Percentiles rank a stretch among this genome's conserved stretches.
Conservation (phyloP, 1,139 yeast species). For the Suhomyces terraborum region DNA sequence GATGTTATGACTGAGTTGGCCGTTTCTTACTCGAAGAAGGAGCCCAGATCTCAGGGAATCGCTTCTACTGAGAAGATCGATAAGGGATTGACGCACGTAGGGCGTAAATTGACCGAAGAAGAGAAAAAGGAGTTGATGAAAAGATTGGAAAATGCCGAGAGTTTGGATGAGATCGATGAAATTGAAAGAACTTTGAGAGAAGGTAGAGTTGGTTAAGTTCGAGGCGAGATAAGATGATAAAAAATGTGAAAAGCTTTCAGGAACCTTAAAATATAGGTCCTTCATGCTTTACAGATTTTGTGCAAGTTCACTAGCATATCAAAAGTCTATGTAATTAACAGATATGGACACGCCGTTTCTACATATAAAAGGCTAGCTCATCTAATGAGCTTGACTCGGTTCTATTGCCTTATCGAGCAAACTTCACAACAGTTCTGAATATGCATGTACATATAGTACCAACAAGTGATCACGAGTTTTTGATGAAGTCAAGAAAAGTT, state of each 20-base stretch:
- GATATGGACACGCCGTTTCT: too few relatives aligned
- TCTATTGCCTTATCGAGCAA: background rate
- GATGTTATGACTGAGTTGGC: slow-evolving; percentile 18
- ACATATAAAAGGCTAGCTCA: too few relatives aligned
- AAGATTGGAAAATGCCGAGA: slow-evolving; percentile 61
- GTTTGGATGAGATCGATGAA: slow-evolving; percentile 71
- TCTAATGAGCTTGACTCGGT: too few relatives aligned
- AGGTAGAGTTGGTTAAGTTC: slow-evolving; percentile 23
- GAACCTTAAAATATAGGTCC: background rate
- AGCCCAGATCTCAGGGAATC: background rate
- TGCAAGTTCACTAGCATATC: too few relatives aligned
- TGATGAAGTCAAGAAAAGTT: too few relatives aligned
- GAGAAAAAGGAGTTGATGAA: slow-evolving; percentile 54
- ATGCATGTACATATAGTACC: background rate
- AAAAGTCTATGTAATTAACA: too few relatives aligned
- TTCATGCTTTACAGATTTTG: too few relatives aligned
- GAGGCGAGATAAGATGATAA: too few relatives aligned
- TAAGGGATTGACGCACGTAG: slow-evolving; percentile 22
- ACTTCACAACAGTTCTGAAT: background rate
- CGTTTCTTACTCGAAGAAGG: slow-evolving; percentile 8
- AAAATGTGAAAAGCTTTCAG: too few relatives aligned
- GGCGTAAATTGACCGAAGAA: slow-evolving; percentile 51
- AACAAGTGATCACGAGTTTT: too few relatives aligned
- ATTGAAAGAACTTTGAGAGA: slow-evolving; percentile 56
- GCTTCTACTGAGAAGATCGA: slow-evolving; percentile 2